These are phyloP conservation scores for Lactarius akahatsu DNA, from an alignment of 768 basidiomycete genomes.

Conservation along the genomic window DNA sequence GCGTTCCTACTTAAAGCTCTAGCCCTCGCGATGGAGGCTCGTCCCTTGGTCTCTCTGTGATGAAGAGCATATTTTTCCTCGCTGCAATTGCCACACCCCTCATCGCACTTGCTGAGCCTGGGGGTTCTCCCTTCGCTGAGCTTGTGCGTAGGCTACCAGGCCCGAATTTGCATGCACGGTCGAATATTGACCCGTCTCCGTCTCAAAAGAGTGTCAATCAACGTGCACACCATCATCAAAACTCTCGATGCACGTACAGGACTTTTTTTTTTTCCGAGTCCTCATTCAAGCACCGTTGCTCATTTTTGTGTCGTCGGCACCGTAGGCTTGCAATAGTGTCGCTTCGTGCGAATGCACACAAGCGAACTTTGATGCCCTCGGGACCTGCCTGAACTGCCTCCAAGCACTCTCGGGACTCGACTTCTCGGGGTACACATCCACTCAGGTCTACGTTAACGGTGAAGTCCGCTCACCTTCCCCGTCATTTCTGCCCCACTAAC, in stretches of 20 bases:
- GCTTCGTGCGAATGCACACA: conserved; percentile 16
- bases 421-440: no score
- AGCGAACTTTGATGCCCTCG: conserved; percentile 3
- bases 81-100: neutral
- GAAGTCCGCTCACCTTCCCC: neutral
- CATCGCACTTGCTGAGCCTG: neutral
- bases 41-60: neutral
- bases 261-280: neutral
- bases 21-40: neutral
- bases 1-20: neutral
- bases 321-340: neutral
- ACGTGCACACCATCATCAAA: conserved; percentile 4
- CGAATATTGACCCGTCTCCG: neutral
- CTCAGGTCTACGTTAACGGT: neutral
- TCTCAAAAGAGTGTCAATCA: conserved; percentile 11
- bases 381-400: conserved; percentile 11
- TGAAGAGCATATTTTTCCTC: conserved; percentile 5
- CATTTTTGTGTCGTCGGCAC: neutral
- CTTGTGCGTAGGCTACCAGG: neutral
- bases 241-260: conserved; percentile 5
- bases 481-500: neutral
- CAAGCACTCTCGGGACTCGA: neutral
- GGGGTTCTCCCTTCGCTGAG: neutral
- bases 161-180: neutral
- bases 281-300: neutral